phyloP scores from a whole-genome alignment of 257 asterid genomes.

The Osmanthus fragrans region DNA sequence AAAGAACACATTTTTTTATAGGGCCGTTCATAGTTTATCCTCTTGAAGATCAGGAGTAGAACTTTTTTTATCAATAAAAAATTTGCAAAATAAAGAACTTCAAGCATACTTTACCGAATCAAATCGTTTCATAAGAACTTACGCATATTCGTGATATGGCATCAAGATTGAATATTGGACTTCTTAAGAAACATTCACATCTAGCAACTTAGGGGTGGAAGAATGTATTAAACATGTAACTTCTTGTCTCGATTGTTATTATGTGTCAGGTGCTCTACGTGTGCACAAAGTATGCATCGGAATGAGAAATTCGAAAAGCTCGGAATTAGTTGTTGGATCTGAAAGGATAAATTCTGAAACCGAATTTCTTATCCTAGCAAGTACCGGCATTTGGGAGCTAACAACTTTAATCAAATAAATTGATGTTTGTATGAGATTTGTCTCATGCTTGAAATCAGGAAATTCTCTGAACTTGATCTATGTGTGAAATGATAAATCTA shows the following conservation, averaged over 20 bases:
- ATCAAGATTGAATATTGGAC: no score
- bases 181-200: background rate
- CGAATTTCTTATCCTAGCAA: constrained; percentile 61
- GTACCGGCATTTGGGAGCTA: constrained; percentile 70
- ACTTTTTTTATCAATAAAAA: no score
- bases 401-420: background rate
- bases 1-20: no score
- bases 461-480: no score
- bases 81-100: no score
- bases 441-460: background rate
- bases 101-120: no score
- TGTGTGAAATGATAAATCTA: background rate
- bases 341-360: constrained; percentile 44
- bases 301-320: constrained; percentile 26
- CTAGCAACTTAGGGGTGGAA: background rate
- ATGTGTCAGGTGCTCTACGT: constrained; percentile 30
- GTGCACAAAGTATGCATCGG: constrained; percentile 20
- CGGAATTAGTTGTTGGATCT: constrained; percentile 43
- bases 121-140: no score
- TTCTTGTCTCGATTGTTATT: background rate
- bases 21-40: no score
- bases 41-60: no score
- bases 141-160: no score
- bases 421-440: background rate
- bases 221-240: background rate